These are phyloP conservation scores for Medicago arabica DNA, from an alignment of 306 rosid species.

Conservation along the genomic window DNA sequence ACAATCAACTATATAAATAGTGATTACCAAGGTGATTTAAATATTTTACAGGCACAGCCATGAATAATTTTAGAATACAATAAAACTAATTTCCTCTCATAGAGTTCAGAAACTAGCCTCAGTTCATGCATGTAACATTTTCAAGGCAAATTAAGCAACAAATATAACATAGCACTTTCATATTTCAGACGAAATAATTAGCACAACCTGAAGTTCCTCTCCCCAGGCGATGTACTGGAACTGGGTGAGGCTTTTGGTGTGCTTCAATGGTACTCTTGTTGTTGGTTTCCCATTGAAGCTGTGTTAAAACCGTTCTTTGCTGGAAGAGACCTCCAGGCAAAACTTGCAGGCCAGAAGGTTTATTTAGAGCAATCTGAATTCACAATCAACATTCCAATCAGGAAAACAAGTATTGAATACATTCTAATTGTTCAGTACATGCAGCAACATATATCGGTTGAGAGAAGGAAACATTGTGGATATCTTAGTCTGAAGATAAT, in stretches of 20 bases:
- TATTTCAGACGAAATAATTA: slow-evolving; percentile 37
- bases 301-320: slow-evolving; percentile 90
- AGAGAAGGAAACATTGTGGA: slow-evolving; percentile 21
- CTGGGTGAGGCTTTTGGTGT: slow-evolving; percentile 57
- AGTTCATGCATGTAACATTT: slow-evolving; percentile 28
- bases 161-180: slow-evolving; percentile 7
- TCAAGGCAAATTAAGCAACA: slow-evolving; percentile 34
- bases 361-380: slow-evolving; percentile 79
- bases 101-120: slow-evolving; percentile 22
- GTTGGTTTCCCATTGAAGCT: slow-evolving; percentile 71
- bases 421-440: background rate
- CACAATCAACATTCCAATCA: slow-evolving; percentile 34
- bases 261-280: slow-evolving; percentile 44
- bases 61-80: slow-evolving; percentile 10
- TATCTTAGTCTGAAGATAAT: background rate
- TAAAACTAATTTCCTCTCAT: slow-evolving; percentile 6
- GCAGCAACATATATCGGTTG: slow-evolving; percentile 1
- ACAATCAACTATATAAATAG: slow-evolving; percentile 12
- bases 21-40: slow-evolving; percentile 5
- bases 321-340: slow-evolving; percentile 96
- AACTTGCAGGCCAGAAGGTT: slow-evolving; percentile 96
- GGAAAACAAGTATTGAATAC: slow-evolving; percentile 24
- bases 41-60: background rate
- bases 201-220: slow-evolving; percentile 95
- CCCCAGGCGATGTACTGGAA: slow-evolving; percentile 94